These are phyloP conservation scores for Brettanomyces sp. DNA, from an alignment of 805 yeast genomes.

Conservation along the genomic window DNA sequence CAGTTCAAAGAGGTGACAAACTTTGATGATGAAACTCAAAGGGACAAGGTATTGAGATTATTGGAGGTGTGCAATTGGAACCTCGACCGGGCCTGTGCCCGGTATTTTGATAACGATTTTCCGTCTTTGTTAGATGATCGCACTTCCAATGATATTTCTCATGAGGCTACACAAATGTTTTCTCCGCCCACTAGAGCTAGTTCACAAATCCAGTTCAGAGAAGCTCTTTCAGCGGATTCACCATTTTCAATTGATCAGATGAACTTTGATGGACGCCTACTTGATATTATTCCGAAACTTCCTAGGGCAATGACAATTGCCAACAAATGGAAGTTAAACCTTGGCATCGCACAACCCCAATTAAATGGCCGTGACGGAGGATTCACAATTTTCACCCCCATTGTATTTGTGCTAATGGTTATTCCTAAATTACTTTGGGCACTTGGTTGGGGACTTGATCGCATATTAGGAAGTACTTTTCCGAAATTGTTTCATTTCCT, in stretches of 20 bases:
- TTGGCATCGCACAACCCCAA: slow-evolving; percentile 15
- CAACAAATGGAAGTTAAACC: slow-evolving; percentile 27
- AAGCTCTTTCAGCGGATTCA: background rate
- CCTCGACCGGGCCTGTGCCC: slow-evolving; percentile 49
- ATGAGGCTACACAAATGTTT: background rate
- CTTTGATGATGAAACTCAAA: slow-evolving; percentile 34
- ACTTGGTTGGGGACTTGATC: slow-evolving; percentile 30
- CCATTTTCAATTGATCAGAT: too few species aligned
- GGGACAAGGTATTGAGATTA: slow-evolving; percentile 36
- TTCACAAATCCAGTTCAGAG: background rate
- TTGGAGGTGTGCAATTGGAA: slow-evolving; percentile 49
- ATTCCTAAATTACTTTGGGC: slow-evolving; percentile 44
- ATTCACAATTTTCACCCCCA: slow-evolving; percentile 21
- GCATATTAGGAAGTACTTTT: slow-evolving; percentile 24
- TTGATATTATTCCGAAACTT: slow-evolving; percentile 21
- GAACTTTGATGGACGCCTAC: background rate
- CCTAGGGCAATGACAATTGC: slow-evolving; percentile 28
- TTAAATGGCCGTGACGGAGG: slow-evolving; percentile 1
- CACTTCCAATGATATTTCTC: background rate
- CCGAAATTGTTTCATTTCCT: slow-evolving; percentile 24
- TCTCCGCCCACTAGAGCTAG: too few species aligned
- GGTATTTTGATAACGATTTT: slow-evolving; percentile 52
- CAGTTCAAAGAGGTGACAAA: slow-evolving; percentile 44
- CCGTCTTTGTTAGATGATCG: slow-evolving; percentile 20
- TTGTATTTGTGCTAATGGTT: slow-evolving; percentile 43